Conservation (phyloP, 1,139 yeast genomes). For the Saccharomyces hybrid region DNA sequence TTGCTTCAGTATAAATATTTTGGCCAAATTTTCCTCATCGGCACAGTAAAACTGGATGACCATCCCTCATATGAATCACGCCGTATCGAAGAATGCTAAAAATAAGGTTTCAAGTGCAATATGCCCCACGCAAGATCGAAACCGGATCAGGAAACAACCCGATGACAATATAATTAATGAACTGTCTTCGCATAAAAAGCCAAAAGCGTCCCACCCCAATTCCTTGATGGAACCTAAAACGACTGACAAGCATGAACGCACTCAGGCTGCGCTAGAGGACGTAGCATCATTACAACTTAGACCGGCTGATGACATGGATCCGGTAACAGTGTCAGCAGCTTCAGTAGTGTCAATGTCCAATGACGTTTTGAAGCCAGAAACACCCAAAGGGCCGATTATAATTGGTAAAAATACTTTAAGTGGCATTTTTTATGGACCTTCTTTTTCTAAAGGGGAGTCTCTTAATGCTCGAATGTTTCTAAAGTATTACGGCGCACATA, state of each 20-base stretch:
- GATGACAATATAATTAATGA: neutral
- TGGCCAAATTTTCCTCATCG: neutral
- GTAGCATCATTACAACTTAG: neutral
- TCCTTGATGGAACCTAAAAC: neutral
- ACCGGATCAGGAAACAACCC: neutral
- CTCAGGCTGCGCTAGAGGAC: neutral
- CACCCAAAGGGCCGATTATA: slow-evolving; percentile 17
- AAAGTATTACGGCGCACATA: slow-evolving; percentile 51
- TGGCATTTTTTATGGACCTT: slow-evolving; percentile 32
- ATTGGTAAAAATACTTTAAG: slow-evolving; percentile 21
- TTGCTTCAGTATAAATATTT: neutral
- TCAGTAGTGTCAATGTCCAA: slow-evolving; percentile 1
- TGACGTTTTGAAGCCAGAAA: slow-evolving; percentile 13
- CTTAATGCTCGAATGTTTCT: slow-evolving; percentile 50
- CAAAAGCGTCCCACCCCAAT: neutral
- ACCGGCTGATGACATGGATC: neutral
- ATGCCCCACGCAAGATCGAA: neutral
- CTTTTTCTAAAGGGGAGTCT: slow-evolving; percentile 37
- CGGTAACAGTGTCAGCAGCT: neutral
- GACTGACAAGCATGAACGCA: neutral
- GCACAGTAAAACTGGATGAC: neutral
- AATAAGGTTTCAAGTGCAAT: neutral
- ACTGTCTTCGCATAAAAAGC: neutral
- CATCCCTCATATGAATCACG: neutral
- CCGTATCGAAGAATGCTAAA: neutral